These are phyloP conservation scores for Phytophthora megakarya DNA, from an alignment of 352 stramenopile species.

Conservation along the genomic window DNA sequence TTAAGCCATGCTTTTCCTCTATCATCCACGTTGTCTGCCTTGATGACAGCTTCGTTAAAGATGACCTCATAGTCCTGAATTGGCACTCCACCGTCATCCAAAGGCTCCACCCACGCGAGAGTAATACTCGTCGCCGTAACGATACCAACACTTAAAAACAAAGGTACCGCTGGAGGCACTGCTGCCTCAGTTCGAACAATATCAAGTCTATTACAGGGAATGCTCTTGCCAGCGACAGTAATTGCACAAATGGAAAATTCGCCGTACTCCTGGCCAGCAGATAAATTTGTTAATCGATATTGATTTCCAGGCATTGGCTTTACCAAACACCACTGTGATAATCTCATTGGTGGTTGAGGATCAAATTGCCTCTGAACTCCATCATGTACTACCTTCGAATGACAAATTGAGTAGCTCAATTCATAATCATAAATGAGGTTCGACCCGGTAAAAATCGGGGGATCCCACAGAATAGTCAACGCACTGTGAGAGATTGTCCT, in stretches of 20 bases:
- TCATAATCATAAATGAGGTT: constrained; percentile 72
- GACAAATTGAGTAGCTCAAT: constrained; percentile 43
- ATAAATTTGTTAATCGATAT: constrained; percentile 46
- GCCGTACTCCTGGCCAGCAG: constrained; percentile 53
- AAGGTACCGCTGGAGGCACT: constrained; percentile 42
- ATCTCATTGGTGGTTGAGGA: constrained; percentile 24
- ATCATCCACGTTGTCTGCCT: constrained; percentile 24
- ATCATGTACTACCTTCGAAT: constrained; percentile 18
- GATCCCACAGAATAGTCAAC: constrained; percentile 59
- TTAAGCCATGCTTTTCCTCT: constrained; percentile 59
- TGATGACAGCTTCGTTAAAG: constrained; percentile 65
- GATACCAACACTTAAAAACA: constrained; percentile 53
- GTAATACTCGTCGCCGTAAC: constrained; percentile 71
- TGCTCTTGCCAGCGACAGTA: constrained; percentile 61
- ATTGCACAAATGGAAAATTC: constrained; percentile 53
- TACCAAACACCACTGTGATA: constrained; percentile 65
- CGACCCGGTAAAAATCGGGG: constrained; percentile 75
- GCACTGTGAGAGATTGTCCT: constrained; percentile 46
- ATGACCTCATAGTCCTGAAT: constrained; percentile 74
- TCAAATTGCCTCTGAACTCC: constrained; percentile 33
- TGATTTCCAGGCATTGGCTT: constrained; percentile 50
- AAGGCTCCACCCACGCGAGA: constrained; percentile 61
- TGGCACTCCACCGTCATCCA: constrained; percentile 58
- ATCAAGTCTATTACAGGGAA: constrained; percentile 49
- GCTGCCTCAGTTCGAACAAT: constrained; percentile 38